Evolutionary conservation across 2,329 filamentous ascomycete genomes (phyloP).

Genomic region (Lasiodiplodia theobromae): DNA sequence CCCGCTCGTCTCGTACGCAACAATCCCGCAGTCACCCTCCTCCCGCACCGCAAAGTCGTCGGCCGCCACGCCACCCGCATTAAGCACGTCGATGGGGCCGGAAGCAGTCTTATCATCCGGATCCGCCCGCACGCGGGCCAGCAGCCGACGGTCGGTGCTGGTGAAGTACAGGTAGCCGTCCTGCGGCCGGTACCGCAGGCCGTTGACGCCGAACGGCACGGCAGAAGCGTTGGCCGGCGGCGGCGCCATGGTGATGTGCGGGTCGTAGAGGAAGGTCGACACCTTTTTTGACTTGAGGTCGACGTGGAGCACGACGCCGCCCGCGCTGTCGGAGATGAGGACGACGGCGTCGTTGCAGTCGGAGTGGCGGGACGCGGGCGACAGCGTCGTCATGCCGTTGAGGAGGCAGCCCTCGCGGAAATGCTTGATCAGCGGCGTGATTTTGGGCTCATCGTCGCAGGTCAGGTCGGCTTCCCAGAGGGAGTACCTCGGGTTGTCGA

Average conservation of each 20-base stretch:
- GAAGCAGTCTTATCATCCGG: conserved; percentile 27
- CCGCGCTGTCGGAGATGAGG: conserved; percentile 36
- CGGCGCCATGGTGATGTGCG: neutral
- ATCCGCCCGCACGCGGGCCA: conserved; percentile 33
- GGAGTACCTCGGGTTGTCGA: neutral
- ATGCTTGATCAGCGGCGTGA: conserved; percentile 35
- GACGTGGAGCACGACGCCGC: conserved; percentile 33
- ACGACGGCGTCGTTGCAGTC: conserved; percentile 19
- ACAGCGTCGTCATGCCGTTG: conserved; percentile 37
- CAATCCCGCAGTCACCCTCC: neutral
- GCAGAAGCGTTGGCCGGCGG: conserved; percentile 27
- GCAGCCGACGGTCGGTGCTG: conserved; percentile 30
- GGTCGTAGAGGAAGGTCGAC: conserved; percentile 32
- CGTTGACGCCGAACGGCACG: conserved; percentile 36
- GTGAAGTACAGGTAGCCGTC: conserved; percentile 34
- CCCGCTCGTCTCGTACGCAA: neutral
- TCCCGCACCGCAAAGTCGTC: conserved; percentile 1
- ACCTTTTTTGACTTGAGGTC: conserved; percentile 29
- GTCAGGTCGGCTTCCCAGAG: conserved; percentile 10
- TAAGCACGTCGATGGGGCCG: neutral
- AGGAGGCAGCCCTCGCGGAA: conserved; percentile 28
- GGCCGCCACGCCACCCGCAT: neutral
- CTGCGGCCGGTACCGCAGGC: conserved; percentile 34
- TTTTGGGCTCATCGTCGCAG: neutral
- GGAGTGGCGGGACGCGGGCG: conserved; percentile 17